These are phyloP conservation scores for Discostella pseudostelligera DNA, from an alignment of 108 stramenopile genomes.

Conservation along the genomic window DNA sequence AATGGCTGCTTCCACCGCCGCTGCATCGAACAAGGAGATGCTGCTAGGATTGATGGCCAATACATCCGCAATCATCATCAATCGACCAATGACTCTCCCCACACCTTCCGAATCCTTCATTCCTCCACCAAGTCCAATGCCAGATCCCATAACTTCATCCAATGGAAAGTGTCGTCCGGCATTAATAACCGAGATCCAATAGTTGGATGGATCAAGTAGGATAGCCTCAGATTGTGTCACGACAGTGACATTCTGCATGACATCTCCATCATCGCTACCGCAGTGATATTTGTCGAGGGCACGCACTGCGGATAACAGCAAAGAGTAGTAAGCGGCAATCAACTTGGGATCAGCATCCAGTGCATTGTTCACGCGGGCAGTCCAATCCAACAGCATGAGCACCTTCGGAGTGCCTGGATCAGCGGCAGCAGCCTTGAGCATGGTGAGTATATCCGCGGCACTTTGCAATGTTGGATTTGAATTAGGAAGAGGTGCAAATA, in stretches of 20 bases:
- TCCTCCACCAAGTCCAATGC: slow-evolving; percentile 30
- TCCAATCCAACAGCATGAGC: slow-evolving; percentile 84
- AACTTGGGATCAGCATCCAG: slow-evolving; percentile 82
- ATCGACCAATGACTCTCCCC: slow-evolving; percentile 77
- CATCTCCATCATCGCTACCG: slow-evolving; percentile 12
- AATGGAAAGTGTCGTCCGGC: slow-evolving; percentile 87
- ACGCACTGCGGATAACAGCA: slow-evolving; percentile 62
- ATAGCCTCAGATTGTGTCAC: slow-evolving; percentile 85
- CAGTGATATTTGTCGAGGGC: slow-evolving; percentile 56
- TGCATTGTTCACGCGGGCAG: slow-evolving; percentile 75
- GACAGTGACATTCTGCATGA: slow-evolving; percentile 73
- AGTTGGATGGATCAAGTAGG: slow-evolving; percentile 86
- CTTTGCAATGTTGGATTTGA: slow-evolving; percentile 73
- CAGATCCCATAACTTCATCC: slow-evolving; percentile 77
- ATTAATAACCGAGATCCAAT: slow-evolving; percentile 94
- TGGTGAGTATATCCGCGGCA: slow-evolving; percentile 60
- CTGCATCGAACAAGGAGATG: slow-evolving; percentile 48
- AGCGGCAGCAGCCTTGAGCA: slow-evolving; percentile 21
- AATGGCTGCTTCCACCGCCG: slow-evolving; percentile 18
- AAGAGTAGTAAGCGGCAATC: slow-evolving; percentile 72
- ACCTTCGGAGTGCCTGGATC: slow-evolving; percentile 39
- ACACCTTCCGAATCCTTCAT: slow-evolving; percentile 85
- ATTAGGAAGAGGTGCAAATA: slow-evolving; percentile 81
- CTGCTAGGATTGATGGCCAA: slow-evolving; percentile 71
- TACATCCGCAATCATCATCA: slow-evolving; percentile 84